Evolutionary conservation across 495 filamentous ascomycete species (phyloP).

Genomic region (Entonaema liquescens): DNA sequence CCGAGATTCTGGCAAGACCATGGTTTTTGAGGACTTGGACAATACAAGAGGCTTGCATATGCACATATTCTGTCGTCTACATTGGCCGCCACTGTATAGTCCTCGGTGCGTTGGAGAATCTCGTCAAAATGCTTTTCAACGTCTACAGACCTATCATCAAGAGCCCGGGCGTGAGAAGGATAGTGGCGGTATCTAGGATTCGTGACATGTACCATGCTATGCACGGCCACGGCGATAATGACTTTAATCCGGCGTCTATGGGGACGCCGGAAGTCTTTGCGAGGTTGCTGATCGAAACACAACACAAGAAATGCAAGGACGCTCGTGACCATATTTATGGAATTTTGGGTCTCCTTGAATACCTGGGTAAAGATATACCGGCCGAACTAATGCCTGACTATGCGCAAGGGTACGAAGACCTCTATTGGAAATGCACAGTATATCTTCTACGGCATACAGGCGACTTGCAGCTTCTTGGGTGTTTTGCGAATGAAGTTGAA

Average conservation of each 20-base stretch:
- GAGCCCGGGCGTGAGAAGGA: background rate
- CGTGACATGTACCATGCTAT: background rate
- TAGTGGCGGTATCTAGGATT: background rate
- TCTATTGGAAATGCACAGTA: background rate
- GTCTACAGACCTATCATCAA: too few species aligned
- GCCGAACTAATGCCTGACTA: background rate
- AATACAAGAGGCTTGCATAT: background rate
- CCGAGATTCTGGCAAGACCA: background rate
- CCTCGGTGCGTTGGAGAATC: too few species aligned
- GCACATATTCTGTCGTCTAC: background rate
- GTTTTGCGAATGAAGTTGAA: background rate
- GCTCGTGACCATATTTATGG: background rate
- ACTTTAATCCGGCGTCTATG: background rate
- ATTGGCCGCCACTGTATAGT: background rate
- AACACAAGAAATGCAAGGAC: background rate
- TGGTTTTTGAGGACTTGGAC: background rate
- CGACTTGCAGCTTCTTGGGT: background rate
- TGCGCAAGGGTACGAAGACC: background rate
- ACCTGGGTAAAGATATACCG: background rate
- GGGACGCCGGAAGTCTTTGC: background rate
- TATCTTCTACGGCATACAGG: background rate
- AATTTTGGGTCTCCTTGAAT: background rate
- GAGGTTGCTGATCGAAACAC: background rate
- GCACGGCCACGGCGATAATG: background rate
- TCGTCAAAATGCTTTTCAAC: too few species aligned